Percentiles rank a stretch among this genome's conserved stretches.
These are phyloP conservation scores for Raddia guianensis DNA, from an alignment of 176 grass and related monocot species.

Conservation along the genomic window DNA sequence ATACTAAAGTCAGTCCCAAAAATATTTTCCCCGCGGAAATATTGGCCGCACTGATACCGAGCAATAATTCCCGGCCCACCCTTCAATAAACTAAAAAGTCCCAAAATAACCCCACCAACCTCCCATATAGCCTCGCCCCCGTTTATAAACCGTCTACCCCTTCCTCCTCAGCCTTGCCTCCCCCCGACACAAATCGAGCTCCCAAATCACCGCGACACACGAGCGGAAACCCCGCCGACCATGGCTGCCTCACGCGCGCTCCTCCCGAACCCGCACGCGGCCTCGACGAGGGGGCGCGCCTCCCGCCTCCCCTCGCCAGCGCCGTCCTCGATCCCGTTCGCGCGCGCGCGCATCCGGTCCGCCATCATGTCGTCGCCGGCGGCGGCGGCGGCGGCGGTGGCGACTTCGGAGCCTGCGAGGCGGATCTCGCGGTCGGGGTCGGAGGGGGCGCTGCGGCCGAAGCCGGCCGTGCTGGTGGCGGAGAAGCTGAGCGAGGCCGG, in stretches of 20 bases:
- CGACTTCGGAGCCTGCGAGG: background rate
- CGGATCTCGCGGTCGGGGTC: constrained; percentile 15
- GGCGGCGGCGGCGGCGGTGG: constrained; percentile 1
- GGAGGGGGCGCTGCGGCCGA: constrained; percentile 27
- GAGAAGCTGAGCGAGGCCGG: constrained; percentile 77
- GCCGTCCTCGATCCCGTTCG: constrained; percentile 26
- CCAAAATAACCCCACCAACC: constrained; percentile 51
- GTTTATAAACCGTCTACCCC: constrained; percentile 27
- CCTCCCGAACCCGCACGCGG: constrained; percentile 33
- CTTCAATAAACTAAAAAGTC: background rate
- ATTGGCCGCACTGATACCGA: constrained; percentile 12
- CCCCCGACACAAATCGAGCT: background rate
- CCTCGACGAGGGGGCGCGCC: background rate
- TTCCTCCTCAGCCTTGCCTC: background rate
- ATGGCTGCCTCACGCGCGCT: constrained; percentile 60
- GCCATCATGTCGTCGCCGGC: constrained; percentile 43
- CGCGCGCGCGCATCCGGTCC: constrained; percentile 28
- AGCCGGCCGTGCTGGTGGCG: constrained; percentile 65
- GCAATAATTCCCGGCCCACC: constrained; percentile 35
- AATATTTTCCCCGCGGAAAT: background rate
- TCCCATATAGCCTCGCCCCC: too few species aligned
- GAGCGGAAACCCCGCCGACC: background rate
- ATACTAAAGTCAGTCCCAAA: too few species aligned
- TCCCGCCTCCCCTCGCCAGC: constrained; percentile 18
- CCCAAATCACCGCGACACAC: constrained; percentile 18